These are phyloP conservation scores for Boletus nobilissimus DNA, from an alignment of 1,284 basidiomycete genomes.

Conservation along the genomic window DNA sequence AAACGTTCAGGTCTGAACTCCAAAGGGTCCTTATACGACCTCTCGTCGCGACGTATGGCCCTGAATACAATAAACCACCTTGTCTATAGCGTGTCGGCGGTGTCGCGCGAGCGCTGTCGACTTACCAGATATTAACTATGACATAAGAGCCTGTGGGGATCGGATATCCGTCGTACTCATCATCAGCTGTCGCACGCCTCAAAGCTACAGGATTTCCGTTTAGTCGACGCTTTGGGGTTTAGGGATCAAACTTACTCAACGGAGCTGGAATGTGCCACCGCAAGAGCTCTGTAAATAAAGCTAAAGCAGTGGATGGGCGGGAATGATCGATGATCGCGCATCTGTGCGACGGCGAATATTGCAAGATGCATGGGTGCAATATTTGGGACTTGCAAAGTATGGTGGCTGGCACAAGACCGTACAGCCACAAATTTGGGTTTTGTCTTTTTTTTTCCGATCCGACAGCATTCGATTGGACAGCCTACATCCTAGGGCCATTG, in stretches of 20 bases:
- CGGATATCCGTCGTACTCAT: constrained; percentile 44
- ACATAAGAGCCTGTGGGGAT: constrained; percentile 35
- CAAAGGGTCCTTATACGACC: constrained; percentile 24
- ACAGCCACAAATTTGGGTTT: no score
- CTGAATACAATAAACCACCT: neutral
- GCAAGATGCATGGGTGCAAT: no score
- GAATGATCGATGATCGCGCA: no score
- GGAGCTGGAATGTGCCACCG: constrained; percentile 67
- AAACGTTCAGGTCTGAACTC: constrained; percentile 41
- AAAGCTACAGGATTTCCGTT: constrained; percentile 43
- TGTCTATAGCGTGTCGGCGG: no score
- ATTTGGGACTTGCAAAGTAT: no score
- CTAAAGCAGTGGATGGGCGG: no score
- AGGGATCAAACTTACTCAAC: constrained; percentile 49
- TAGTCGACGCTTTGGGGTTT: neutral
- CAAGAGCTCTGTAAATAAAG: constrained; percentile 59
- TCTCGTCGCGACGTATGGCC: constrained; percentile 33
- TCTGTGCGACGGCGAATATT: no score
- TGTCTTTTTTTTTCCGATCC: no score
- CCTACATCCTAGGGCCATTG: no score
- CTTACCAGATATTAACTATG: constrained; percentile 39
- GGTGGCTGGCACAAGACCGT: no score
- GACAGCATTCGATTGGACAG: no score
- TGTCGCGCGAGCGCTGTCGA: neutral
- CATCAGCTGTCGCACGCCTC: constrained; percentile 59